These are phyloP conservation scores for Trichosporon coremiiforme DNA, from an alignment of 1,284 basidiomycete species.

Conservation along the genomic window DNA sequence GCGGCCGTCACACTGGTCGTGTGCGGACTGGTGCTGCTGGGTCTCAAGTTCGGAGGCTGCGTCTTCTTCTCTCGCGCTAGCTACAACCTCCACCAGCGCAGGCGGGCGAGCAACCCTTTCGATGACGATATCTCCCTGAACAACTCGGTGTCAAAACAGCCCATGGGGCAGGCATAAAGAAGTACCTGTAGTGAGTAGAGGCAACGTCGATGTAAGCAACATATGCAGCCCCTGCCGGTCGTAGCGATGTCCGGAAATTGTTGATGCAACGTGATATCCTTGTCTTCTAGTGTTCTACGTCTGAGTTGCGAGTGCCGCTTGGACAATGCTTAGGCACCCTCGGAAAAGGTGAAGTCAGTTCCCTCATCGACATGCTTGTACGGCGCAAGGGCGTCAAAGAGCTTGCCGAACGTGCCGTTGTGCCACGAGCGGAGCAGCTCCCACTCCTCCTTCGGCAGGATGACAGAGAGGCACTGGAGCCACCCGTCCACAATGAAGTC, in stretches of 20 bases:
- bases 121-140: slow-evolving; percentile 14
- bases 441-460: not conserved
- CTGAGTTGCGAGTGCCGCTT: not conserved
- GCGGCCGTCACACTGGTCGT: not conserved
- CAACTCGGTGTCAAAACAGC: slow-evolving; percentile 13
- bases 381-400: slow-evolving; percentile 1
- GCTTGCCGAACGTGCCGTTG: slow-evolving; percentile 3
- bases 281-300: not conserved
- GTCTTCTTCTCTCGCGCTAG: slow-evolving; percentile 17
- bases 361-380: not conserved
- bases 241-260: too few relatives aligned
- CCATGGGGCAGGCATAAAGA: not conserved
- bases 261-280: not conserved
- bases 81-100: not conserved
- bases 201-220: not conserved
- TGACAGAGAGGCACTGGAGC: slow-evolving; percentile 6
- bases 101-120: not conserved
- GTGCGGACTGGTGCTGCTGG: slow-evolving; percentile 4
- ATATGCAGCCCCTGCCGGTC: too few relatives aligned
- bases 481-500: slow-evolving; percentile 4
- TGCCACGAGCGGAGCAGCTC: not conserved
- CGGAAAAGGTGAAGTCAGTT: not conserved
- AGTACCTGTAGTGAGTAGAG: not conserved
- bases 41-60: not conserved
- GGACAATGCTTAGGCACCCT: not conserved